Evolutionary conservation across 768 basidiomycete species (phyloP), one percentile per base, ranked within the genome.

Genomic region (Dictyophora rubrovolvata): DNA sequence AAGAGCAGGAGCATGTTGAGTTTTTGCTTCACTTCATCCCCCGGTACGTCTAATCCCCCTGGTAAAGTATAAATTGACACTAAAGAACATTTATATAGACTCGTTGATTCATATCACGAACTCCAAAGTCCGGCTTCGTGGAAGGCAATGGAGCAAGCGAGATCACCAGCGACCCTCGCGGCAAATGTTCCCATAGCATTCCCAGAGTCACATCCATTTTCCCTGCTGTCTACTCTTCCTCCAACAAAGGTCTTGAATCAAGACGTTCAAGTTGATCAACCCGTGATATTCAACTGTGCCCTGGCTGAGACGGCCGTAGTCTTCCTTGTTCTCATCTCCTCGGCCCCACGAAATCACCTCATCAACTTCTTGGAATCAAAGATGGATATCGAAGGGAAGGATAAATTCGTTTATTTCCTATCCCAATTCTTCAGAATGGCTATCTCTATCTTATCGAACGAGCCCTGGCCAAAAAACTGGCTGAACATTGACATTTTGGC

Each of bases 1-100:
- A 88, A 63, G 95, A 97, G 68, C 89, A 95, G 67, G 92, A 94
- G 65, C 96, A 95, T 64, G 78, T 97, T 18, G 95, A 97, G 65
- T 85, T 81, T 66, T 74, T 95, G 35, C 71, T 98, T 28, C 81
- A 86, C 12, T 74, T 97, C 48, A 70, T 98, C 17, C 93, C 95
- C 0, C 84, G 86, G 93, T 89, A 65, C 53, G 79, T 67, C n/a
- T 5, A 22, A 37, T 54, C 35, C 21, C 28, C 28, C 21, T 20
- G 53, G 34, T 50, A 5, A 35, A 23, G 61, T 10, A 9, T 52
- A 9, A 11, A 14, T 18, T 48, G 16, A 17, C 53, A 55, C 62
- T 65, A 0, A 67, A n/a, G n/a, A 18, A 34, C 34, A 16, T 59
- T 36, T 60, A 33, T 46, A 0, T 63, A 94, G 92, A 63, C 73